phyloP scores from a whole-genome alignment of 805 yeast genomes.

The Nakazawaea ernobii region DNA sequence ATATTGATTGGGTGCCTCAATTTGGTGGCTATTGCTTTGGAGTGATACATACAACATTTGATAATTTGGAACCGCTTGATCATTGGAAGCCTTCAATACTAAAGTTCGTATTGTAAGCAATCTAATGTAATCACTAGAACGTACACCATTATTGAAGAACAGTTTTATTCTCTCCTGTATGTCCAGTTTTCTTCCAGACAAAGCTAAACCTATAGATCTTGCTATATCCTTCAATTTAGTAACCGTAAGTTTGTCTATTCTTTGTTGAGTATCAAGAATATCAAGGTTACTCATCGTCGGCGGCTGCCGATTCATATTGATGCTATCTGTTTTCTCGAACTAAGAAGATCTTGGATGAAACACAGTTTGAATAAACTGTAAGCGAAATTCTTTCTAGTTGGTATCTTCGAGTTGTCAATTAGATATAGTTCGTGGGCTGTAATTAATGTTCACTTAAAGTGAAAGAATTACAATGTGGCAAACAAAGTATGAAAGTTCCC shows the following conservation, averaged over 20 bases:
- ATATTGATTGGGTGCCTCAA: conserved; percentile 20
- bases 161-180: conserved; percentile 47
- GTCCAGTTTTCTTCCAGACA: conserved; percentile 57
- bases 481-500: no score
- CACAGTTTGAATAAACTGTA: neutral
- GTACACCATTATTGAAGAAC: conserved; percentile 37
- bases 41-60: conserved; percentile 19
- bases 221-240: conserved; percentile 49
- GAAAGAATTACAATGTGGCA: no score
- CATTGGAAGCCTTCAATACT: conserved; percentile 30
- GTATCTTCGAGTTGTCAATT: no score
- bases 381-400: neutral
- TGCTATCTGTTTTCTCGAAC: neutral
- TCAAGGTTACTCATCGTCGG: conserved; percentile 14
- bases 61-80: conserved; percentile 34
- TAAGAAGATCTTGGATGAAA: neutral
- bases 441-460: no score
- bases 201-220: conserved; percentile 40
- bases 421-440: no score
- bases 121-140: conserved; percentile 34
- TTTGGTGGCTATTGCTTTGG: conserved; percentile 16
- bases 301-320: conserved; percentile 13
- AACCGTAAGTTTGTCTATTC: conserved; percentile 36
- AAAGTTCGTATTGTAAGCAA: conserved; percentile 39
- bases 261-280: conserved; percentile 22